These are phyloP conservation scores for Echites panduratus DNA, from an alignment of 257 asterid species.

Conservation along the genomic window DNA sequence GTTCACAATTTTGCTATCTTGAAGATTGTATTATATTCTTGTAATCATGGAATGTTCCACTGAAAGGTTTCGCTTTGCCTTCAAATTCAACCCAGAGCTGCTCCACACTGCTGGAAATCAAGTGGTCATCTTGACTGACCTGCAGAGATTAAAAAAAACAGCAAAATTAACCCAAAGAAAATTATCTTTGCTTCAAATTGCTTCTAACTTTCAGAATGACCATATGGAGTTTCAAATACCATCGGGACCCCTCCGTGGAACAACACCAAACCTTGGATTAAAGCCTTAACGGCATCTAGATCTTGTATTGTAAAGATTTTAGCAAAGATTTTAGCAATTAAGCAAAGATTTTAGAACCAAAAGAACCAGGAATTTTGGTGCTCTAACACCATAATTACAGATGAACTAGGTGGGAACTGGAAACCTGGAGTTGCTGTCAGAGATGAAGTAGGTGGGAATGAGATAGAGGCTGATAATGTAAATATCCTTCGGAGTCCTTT, in stretches of 20 bases:
- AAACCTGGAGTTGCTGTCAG: too few species aligned
- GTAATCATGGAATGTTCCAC: slow-evolving; percentile 81
- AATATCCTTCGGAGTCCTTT: too few species aligned
- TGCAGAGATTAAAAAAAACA: background rate
- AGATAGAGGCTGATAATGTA: too few species aligned
- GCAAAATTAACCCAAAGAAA: slow-evolving; percentile 18
- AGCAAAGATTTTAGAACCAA: background rate
- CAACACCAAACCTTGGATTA: slow-evolving; percentile 92
- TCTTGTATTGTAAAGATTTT: slow-evolving; percentile 49
- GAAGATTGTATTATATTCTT: too few species aligned
- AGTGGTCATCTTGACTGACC: slow-evolving; percentile 95
- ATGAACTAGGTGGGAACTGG: too few species aligned
- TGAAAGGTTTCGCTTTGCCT: slow-evolving; percentile 64
- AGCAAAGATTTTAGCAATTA: too few species aligned
- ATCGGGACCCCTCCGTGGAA: slow-evolving; percentile 98
- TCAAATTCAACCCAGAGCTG: slow-evolving; percentile 88
- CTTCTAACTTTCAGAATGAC: background rate
- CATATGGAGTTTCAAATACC: slow-evolving; percentile 41
- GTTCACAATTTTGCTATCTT: slow-evolving; percentile 18
- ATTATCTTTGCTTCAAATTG: background rate
- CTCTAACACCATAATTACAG: too few species aligned
- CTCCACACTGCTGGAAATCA: slow-evolving; percentile 92
- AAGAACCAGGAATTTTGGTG: too few species aligned
- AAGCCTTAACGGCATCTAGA: slow-evolving; percentile 93
- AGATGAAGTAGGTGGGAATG: too few species aligned